These are phyloP conservation scores for Rhizomucor miehei DNA, from an alignment of 371 early-diverging fungal species.

Conservation along the genomic window DNA sequence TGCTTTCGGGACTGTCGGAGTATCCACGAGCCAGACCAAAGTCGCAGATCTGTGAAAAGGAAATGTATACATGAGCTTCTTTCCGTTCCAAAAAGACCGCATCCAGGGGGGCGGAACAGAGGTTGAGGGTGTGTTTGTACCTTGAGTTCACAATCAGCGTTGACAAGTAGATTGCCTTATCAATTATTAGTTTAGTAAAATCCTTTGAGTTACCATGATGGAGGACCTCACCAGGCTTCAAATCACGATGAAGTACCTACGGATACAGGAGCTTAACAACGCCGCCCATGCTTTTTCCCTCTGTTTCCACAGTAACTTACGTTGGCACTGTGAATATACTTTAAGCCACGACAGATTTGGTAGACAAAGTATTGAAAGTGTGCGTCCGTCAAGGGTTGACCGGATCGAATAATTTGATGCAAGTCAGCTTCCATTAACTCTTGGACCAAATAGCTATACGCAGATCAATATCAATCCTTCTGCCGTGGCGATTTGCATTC, in stretches of 20 bases:
- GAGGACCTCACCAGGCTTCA: slow-evolving; percentile 82
- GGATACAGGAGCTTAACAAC: not conserved
- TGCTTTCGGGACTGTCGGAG: slow-evolving; percentile 75
- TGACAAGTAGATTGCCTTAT: slow-evolving; percentile 87
- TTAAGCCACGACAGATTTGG: slow-evolving; percentile 95
- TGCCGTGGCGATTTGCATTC: not conserved
- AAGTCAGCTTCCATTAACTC: slow-evolving; percentile 99
- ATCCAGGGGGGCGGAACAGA: too few species aligned
- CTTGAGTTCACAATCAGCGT: slow-evolving; percentile 96
- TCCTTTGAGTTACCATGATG: not conserved
- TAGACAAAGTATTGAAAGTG: slow-evolving; percentile 98
- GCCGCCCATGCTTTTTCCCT: too few species aligned
- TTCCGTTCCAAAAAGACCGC: not conserved
- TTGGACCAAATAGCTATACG: slow-evolving; percentile 78
- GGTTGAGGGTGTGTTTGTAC: too few species aligned
- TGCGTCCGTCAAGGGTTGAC: slow-evolving; percentile 94
- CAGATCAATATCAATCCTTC: too few species aligned
- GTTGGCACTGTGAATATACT: slow-evolving; percentile 98
- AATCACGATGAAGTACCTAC: slow-evolving; percentile 85
- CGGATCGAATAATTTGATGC: slow-evolving; percentile 96
- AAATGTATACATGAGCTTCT: not conserved
- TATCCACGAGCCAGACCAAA: slow-evolving; percentile 94
- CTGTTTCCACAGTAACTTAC: too few species aligned
- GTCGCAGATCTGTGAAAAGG: slow-evolving; percentile 74
- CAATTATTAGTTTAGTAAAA: slow-evolving; percentile 2